Base-by-base conservation (phyloP, 805 yeast genomes). In the Ascoidea asiatica region DNA sequence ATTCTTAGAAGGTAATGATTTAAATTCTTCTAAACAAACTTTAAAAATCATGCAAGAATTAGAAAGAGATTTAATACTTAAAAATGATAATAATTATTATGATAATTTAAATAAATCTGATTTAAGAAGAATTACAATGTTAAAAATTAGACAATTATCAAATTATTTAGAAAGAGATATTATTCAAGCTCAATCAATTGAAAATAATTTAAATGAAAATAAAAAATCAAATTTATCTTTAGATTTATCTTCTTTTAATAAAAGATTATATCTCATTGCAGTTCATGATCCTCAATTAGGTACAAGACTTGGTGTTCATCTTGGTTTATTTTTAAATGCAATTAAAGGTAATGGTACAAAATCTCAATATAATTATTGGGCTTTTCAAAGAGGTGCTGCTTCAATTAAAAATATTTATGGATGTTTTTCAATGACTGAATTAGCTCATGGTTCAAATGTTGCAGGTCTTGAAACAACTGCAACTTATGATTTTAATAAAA, bases 401-500 rank as follows among this genome's bases (percentile, higher is more conserved):
- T 64, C 63, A 48, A 57, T 80, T 37, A 77, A 71, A 29, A 58
- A 62, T 44, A 56, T 68, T 42, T 82, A 79, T 56, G 96, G 96
- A 21, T 88, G 95, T 62, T 87, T 87, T 64, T 87, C 82, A 40
- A 87, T 87, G 96, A 88, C 95, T 15, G 96, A 87, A 64, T 60
- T 87, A 53, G 95, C 86, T 5, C 96, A 87, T 59, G 96, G 96
- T 21, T 85, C 95, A 11, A 89, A 89, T 60, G 96, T 89, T 40
- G 95, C 95, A 4, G 94, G 85, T 20, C 69, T 86, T 49, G 95
- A 89, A 62, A 89, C 97, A n/a, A 82, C 88, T 15, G 95, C 97
- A 15, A 80, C 82, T 19, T 89, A 72, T 59, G 80, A 86, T 59
- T 64, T 67, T 18, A 64, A 63, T 17, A 72, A 70, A 22, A 85